Evolutionary conservation across 768 basidiomycete species (phyloP).

Genomic region (Tylopilus sp.): DNA sequence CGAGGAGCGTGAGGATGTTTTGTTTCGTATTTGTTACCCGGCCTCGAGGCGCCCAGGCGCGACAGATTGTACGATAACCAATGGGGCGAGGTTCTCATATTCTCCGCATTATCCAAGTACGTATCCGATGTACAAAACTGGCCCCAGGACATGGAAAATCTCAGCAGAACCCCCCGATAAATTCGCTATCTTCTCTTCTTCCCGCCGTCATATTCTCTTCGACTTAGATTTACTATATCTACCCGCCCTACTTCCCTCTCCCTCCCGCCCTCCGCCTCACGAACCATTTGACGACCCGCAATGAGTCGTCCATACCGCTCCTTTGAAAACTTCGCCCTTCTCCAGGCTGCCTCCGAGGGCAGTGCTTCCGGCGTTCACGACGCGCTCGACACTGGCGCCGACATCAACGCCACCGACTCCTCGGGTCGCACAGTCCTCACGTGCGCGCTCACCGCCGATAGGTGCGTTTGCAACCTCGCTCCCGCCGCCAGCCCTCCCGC

Average conservation of each 20-base stretch:
- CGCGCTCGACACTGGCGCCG: conserved; percentile 57
- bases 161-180: conserved; percentile 2
- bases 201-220: neutral
- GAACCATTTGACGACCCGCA: conserved; percentile 30
- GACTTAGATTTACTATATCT: conserved; percentile 14
- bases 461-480: conserved; percentile 39
- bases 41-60: conserved; percentile 29
- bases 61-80: too few relatives aligned
- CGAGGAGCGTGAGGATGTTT: neutral
- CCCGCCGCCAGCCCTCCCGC: conserved; percentile 2
- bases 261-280: conserved; percentile 18
- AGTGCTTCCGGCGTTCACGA: conserved; percentile 50
- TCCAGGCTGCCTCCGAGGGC: conserved; percentile 55
- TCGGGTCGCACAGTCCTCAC: conserved; percentile 62
- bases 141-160: conserved; percentile 20
- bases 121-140: conserved; percentile 15
- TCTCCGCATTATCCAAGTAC: conserved; percentile 29
- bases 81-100: conserved; percentile 8
- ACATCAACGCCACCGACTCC: conserved; percentile 63
- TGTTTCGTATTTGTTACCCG: conserved; percentile 2
- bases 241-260: conserved; percentile 9
- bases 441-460: conserved; percentile 68
- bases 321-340: conserved; percentile 43
- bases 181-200: conserved; percentile 5
- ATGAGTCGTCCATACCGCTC: conserved; percentile 38